Conservation (phyloP, 805 yeast genomes). For the Clavispora santaluciae region DNA sequence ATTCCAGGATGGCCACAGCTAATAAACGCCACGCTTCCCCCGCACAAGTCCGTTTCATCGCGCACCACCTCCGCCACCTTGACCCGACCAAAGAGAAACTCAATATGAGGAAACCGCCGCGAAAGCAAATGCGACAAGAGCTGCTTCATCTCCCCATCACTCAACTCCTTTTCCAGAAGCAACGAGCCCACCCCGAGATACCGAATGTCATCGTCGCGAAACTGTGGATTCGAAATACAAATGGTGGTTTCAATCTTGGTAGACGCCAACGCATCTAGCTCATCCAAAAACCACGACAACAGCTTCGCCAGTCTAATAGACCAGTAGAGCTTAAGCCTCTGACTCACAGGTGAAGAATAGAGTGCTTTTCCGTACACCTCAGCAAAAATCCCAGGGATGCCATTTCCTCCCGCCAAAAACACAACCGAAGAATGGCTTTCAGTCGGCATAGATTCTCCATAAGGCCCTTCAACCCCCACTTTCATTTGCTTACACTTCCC, state of each 20-base stretch:
- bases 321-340: conserved; percentile 23
- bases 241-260: conserved; percentile 27
- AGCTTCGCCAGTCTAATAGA: conserved; percentile 19
- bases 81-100: conserved; percentile 38
- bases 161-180: conserved; percentile 8
- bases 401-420: conserved; percentile 70
- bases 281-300: conserved; percentile 22
- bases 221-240: conserved; percentile 18
- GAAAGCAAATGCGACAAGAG: not conserved
- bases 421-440: conserved; percentile 49
- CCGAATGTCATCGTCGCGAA: conserved; percentile 6
- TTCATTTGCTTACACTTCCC: conserved; percentile 23
- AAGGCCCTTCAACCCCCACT: conserved; percentile 63
- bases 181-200: not conserved
- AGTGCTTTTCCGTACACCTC: conserved; percentile 29
- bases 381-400: conserved; percentile 55
- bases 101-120: conserved; percentile 13
- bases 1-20: conserved; percentile 30
- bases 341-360: conserved; percentile 7
- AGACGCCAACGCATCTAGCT: conserved; percentile 16
- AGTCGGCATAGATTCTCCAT: conserved; percentile 51
- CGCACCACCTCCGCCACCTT: conserved; percentile 34
- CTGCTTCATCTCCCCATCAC: conserved; percentile 3
- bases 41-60: conserved; percentile 30
- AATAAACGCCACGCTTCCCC: conserved; percentile 38